These are phyloP conservation scores for Lichtheimia corymbifera DNA, from an alignment of 371 early-diverging fungal species.

Conservation along the genomic window DNA sequence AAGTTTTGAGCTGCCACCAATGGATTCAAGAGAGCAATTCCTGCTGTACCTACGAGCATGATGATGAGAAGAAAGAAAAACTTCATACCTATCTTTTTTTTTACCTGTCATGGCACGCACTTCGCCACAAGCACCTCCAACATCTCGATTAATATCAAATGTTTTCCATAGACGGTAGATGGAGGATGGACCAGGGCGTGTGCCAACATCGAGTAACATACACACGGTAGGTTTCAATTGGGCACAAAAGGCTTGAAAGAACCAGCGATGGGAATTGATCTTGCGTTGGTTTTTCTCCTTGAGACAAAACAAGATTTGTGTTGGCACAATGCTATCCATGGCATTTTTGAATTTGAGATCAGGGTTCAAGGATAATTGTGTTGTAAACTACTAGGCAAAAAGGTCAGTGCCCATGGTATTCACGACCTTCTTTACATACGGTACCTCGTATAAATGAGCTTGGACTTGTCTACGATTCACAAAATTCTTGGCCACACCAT, in stretches of 20 bases:
- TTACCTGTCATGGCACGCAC: slow-evolving; percentile 90
- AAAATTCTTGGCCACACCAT: slow-evolving; percentile 77
- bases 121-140: slow-evolving; percentile 96
- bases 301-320: slow-evolving; percentile 88
- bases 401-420: background rate
- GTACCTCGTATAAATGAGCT: slow-evolving; percentile 84
- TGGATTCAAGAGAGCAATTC: slow-evolving; percentile 77
- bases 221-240: slow-evolving; percentile 84
- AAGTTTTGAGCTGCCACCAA: slow-evolving; percentile 95
- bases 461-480: slow-evolving; percentile 60
- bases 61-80: background rate
- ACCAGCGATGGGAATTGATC: slow-evolving; percentile 97
- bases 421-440: background rate
- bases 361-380: slow-evolving; percentile 76
- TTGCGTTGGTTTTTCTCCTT: slow-evolving; percentile 89
- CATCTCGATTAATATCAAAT: slow-evolving; percentile 84
- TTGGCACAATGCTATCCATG: slow-evolving; percentile 77
- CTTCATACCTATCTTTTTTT: slow-evolving; percentile 15
- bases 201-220: slow-evolving; percentile 92
- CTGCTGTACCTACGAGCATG: slow-evolving; percentile 35
- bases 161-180: slow-evolving; percentile 92
- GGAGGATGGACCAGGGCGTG: slow-evolving; percentile 80
- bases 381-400: slow-evolving; percentile 67
- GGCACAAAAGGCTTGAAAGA: slow-evolving; percentile 92
- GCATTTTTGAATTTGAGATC: slow-evolving; percentile 67